Conservation (phyloP, 306 rosid species). For the Cucumis hystrix region DNA sequence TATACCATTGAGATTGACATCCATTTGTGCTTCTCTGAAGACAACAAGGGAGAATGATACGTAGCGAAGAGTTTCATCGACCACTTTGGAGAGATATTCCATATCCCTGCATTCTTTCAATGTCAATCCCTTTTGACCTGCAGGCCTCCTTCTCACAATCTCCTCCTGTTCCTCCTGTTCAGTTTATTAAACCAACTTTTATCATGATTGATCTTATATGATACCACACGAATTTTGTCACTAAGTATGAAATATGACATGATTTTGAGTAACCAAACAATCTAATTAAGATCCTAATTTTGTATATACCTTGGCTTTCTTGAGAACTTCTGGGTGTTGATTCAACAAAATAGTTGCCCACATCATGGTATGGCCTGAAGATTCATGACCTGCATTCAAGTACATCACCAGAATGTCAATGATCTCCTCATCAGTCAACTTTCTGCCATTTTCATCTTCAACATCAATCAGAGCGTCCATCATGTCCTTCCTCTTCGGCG, state of each 20-base stretch:
- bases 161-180: conserved; percentile 53
- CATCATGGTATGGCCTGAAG: conserved; percentile 60
- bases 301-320: conserved; percentile 39
- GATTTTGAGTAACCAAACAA: background rate
- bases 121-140: conserved; percentile 28
- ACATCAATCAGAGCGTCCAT: conserved; percentile 48
- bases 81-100: conserved; percentile 45
- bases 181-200: background rate
- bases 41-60: conserved; percentile 16
- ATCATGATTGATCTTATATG: background rate
- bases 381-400: conserved; percentile 81
- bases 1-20: conserved; percentile 25
- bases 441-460: conserved; percentile 45
- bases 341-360: conserved; percentile 53
- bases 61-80: conserved; percentile 26
- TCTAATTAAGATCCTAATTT: background rate
- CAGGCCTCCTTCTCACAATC: conserved; percentile 29
- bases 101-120: conserved; percentile 44
- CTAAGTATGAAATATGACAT: background rate
- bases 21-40: conserved; percentile 30
- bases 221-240: background rate
- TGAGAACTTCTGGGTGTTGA: conserved; percentile 28
- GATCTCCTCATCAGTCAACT: conserved; percentile 50
- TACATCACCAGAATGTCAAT: conserved; percentile 48
- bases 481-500: conserved; percentile 27